A percentile compares a stretch with the other conserved stretches of the same genome.
Conservation (phyloP, 441 rosid species). For the Populus hybrid region DNA sequence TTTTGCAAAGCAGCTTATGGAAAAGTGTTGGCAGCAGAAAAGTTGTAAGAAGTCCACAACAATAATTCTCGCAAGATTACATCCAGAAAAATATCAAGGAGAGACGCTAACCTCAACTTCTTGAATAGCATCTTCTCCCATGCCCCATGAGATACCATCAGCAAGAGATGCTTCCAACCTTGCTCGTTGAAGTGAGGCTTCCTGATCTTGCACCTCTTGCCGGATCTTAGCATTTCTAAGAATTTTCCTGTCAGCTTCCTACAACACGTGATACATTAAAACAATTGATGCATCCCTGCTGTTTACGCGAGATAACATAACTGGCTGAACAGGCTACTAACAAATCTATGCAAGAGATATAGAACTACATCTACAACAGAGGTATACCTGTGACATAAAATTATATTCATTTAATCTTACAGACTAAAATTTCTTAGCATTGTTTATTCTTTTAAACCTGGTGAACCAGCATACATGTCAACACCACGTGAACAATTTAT, state of each 20-base stretch:
- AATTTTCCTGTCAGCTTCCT: slow-evolving; percentile 72
- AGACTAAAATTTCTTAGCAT: not conserved
- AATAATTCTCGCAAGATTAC: not conserved
- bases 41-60: not conserved
- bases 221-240: slow-evolving; percentile 58
- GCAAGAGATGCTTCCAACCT: slow-evolving; percentile 71
- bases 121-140: slow-evolving; percentile 97
- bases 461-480: not conserved
- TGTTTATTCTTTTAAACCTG: not conserved
- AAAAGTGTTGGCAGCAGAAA: not conserved
- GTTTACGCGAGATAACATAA: slow-evolving; percentile 1
- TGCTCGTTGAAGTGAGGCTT: slow-evolving; percentile 88
- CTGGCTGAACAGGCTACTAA: not conserved
- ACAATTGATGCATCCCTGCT: slow-evolving; percentile 5
- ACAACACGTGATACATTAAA: slow-evolving; percentile 12
- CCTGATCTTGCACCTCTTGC: slow-evolving; percentile 60
- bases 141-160: slow-evolving; percentile 99
- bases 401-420: not conserved
- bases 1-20: not conserved
- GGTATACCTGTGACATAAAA: not conserved
- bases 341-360: not conserved
- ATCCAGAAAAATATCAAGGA: slow-evolving; percentile 5
- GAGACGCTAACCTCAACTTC: slow-evolving; percentile 69
- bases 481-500: not conserved
- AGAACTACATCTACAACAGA: not conserved